These are phyloP conservation scores for Astragalus membranaceus DNA, from an alignment of 306 rosid genomes.

Conservation along the genomic window DNA sequence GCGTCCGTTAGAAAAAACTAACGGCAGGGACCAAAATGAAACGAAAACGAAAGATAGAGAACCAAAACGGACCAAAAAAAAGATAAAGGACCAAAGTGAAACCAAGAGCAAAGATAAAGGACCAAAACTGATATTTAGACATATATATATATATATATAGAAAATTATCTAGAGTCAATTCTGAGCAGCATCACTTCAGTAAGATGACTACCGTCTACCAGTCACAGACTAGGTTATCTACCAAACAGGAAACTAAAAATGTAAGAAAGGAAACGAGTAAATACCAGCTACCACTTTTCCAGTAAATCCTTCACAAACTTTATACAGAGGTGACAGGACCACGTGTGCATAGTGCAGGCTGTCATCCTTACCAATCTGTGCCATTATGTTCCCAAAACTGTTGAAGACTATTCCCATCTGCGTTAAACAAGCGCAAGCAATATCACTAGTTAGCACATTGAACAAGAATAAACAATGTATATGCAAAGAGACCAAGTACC, in stretches of 20 bases:
- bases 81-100: too few species aligned
- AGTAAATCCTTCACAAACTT: slow-evolving; percentile 76
- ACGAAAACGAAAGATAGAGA: too few species aligned
- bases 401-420: slow-evolving; percentile 78
- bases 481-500: slow-evolving; percentile 3
- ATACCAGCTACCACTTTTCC: slow-evolving; percentile 70
- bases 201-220: not conserved
- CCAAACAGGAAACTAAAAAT: not conserved
- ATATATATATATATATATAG: too few species aligned
- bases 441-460: slow-evolving; percentile 2
- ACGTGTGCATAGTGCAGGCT: slow-evolving; percentile 47
- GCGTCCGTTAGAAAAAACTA: too few species aligned
- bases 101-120: too few species aligned
- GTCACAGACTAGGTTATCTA: not conserved
- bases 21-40: too few species aligned
- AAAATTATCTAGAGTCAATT: not conserved
- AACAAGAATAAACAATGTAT: not conserved
- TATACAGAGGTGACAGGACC: slow-evolving; percentile 63
- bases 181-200: not conserved
- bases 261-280: not conserved
- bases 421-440: slow-evolving; percentile 23
- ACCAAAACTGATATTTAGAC: too few species aligned
- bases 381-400: slow-evolving; percentile 45
- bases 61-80: too few species aligned
- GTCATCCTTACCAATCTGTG: slow-evolving; percentile 50